Evolutionary conservation across 169 alveolate genomes (phyloP).

Genomic region (Eimeria falciformis): DNA sequence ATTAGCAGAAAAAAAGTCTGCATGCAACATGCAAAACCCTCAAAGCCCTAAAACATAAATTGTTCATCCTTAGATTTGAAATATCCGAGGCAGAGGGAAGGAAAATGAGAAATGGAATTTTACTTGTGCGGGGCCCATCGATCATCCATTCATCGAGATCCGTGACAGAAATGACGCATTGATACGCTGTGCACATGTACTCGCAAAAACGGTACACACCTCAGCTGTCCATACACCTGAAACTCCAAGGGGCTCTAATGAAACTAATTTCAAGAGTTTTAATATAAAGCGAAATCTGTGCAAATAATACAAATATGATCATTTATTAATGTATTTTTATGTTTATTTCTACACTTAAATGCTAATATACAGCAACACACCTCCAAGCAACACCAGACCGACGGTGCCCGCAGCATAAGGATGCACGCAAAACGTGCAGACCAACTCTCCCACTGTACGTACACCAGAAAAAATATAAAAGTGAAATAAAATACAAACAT

Average conservation of each 20-base stretch:
- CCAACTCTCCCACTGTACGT: slow-evolving; percentile 60
- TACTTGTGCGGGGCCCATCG: slow-evolving; percentile 65
- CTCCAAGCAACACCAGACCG: slow-evolving; percentile 16
- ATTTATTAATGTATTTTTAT: too few relatives aligned
- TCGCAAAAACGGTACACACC: neutral
- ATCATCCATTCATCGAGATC: slow-evolving; percentile 66
- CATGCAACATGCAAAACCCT: slow-evolving; percentile 11
- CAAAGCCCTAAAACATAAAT: neutral
- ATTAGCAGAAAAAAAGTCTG: slow-evolving; percentile 60
- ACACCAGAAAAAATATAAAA: neutral
- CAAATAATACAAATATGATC: too few relatives aligned
- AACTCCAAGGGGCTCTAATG: neutral
- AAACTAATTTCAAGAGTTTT: too few relatives aligned
- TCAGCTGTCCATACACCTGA: neutral
- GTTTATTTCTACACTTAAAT: too few relatives aligned
- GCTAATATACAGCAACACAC: neutral
- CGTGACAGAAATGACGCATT: neutral
- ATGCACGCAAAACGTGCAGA: slow-evolving; percentile 32
- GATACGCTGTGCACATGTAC: slow-evolving; percentile 39
- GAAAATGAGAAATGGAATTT: neutral
- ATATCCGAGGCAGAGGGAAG: neutral
- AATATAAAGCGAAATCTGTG: too few relatives aligned
- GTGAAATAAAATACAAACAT: neutral
- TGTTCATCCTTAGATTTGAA: neutral
- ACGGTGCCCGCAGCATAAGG: slow-evolving; percentile 39